A percentile compares a stretch with the other conserved stretches of the same genome.
Evolutionary conservation across 192 early-diverging fungal species (phyloP).

Genomic region (Gamsiella multidivaricata): DNA sequence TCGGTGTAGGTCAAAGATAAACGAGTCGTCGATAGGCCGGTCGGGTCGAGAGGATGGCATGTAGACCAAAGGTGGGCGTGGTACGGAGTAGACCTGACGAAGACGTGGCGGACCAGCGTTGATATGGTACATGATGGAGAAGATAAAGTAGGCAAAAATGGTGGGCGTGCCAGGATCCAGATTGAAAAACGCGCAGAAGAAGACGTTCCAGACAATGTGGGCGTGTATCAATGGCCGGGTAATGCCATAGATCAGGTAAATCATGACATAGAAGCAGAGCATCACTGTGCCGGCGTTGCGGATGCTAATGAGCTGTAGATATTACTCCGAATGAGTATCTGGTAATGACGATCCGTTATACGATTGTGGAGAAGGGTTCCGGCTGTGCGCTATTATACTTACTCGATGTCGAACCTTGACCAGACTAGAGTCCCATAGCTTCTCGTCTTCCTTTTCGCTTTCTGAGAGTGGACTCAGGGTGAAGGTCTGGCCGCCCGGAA

Average conservation of each 20-base stretch:
- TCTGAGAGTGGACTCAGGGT: slow-evolving; percentile 33
- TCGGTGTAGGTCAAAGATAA: slow-evolving; percentile 29
- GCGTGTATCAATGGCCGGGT: slow-evolving; percentile 37
- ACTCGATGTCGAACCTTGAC: slow-evolving; percentile 38
- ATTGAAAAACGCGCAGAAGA: slow-evolving; percentile 47
- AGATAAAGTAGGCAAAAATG: slow-evolving; percentile 49
- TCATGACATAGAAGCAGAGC: slow-evolving; percentile 45
- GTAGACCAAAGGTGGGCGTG: slow-evolving; percentile 21
- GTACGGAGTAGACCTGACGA: slow-evolving; percentile 15
- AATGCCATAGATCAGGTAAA: slow-evolving; percentile 41
- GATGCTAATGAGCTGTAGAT: slow-evolving; percentile 45
- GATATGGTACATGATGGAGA: slow-evolving; percentile 41
- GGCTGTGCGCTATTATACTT: slow-evolving; percentile 1
- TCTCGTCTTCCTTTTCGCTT: slow-evolving; percentile 25
- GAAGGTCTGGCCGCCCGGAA: slow-evolving; percentile 16
- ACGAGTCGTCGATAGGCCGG: slow-evolving; percentile 29
- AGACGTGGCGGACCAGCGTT: slow-evolving; percentile 15
- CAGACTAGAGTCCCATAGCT: slow-evolving; percentile 35
- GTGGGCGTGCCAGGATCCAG: slow-evolving; percentile 49
- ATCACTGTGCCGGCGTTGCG: slow-evolving; percentile 45
- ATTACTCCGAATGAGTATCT: no score
- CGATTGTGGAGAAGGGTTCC: not conserved
- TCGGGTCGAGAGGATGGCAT: slow-evolving; percentile 19
- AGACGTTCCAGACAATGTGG: slow-evolving; percentile 38
- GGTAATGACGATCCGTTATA: no score